These are phyloP conservation scores for Chrysopogon serrulatus DNA, from an alignment of 176 grass and related monocot species.

Conservation along the genomic window DNA sequence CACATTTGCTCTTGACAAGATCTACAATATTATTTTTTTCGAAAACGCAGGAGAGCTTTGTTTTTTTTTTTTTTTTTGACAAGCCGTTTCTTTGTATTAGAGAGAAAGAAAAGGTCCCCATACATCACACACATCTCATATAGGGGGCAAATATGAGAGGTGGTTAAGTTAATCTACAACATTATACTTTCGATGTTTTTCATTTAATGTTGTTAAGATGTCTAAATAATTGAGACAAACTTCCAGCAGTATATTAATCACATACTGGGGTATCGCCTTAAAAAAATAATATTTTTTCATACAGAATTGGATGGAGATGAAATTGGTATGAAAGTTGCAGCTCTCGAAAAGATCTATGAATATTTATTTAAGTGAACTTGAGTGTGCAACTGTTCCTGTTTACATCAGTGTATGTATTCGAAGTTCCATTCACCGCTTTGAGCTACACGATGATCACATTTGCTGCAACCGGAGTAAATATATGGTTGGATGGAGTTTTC, in stretches of 20 bases:
- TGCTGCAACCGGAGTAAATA: neutral
- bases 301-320: neutral
- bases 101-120: too few relatives aligned
- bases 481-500: neutral
- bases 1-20: neutral
- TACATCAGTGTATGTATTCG: neutral
- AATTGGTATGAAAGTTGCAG: neutral
- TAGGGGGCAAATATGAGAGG: too few relatives aligned
- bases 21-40: too few relatives aligned
- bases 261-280: neutral
- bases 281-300: neutral
- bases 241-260: neutral
- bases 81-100: too few relatives aligned
- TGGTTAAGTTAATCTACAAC: too few relatives aligned
- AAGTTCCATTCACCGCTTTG: neutral
- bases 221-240: neutral
- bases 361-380: too few relatives aligned
- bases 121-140: too few relatives aligned
- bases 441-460: neutral
- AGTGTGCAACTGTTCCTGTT: neutral
- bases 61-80: too few relatives aligned
- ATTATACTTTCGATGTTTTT: neutral
- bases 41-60: too few relatives aligned
- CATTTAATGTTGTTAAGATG: neutral
- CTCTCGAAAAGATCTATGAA: neutral